Percentiles rank a stretch among this genome's conserved stretches.
Conservation (phyloP, 2,329 filamentous ascomycete species). For the Penicillium janthinellum region DNA sequence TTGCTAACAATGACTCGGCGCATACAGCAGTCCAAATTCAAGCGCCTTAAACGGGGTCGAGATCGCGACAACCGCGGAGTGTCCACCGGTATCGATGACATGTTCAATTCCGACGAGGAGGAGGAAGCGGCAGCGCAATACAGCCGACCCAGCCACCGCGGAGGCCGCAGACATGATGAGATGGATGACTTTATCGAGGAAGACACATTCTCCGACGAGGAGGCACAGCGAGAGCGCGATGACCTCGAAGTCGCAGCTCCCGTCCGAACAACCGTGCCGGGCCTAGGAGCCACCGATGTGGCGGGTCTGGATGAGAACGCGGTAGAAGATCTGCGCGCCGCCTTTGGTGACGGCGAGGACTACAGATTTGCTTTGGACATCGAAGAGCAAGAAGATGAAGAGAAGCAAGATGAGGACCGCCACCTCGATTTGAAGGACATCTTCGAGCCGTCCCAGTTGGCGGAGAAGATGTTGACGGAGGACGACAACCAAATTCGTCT, state of each 20-base stretch:
- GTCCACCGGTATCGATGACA: constrained; percentile 78
- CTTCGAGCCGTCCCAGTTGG: constrained; percentile 93
- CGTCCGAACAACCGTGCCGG: constrained; percentile 67
- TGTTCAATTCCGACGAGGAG: constrained; percentile 95
- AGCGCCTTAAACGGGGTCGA: constrained; percentile 90
- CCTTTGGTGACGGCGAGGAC: constrained; percentile 93
- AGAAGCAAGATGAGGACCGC: constrained; percentile 75
- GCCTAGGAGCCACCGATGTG: constrained; percentile 72
- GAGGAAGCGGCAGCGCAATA: constrained; percentile 59
- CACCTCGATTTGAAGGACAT: constrained; percentile 94
- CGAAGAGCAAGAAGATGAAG: constrained; percentile 80
- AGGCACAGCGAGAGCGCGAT: constrained; percentile 72
- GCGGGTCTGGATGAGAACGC: constrained; percentile 88
- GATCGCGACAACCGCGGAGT: constrained; percentile 60
- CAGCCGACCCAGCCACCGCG: constrained; percentile 50
- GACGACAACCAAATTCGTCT: constrained; percentile 90
- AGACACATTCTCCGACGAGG: constrained; percentile 86
- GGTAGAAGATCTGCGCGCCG: constrained; percentile 92
- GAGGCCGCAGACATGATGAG: constrained; percentile 70
- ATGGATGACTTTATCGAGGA: constrained; percentile 97
- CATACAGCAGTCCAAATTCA: constrained; percentile 77
- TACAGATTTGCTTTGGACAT: constrained; percentile 92
- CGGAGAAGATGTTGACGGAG: constrained; percentile 92
- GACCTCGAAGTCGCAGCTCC: constrained; percentile 87
- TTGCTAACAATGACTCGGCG: constrained; percentile 18